phyloP scores from a whole-genome alignment of 192 early-diverging fungal genomes.

The Geosiphon pyriformis region DNA sequence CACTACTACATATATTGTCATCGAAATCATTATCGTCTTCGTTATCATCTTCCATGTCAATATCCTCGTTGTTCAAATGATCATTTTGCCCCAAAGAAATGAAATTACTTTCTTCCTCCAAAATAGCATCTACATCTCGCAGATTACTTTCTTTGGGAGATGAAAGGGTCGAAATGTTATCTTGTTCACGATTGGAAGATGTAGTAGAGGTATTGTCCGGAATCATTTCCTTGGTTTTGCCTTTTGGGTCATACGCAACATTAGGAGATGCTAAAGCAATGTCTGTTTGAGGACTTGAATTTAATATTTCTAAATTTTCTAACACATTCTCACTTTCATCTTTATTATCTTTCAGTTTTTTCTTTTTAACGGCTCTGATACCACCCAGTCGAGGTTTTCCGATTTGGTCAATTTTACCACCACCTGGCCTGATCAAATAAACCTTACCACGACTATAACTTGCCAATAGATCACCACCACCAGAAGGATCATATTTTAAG shows the following conservation, averaged over 20 bases:
- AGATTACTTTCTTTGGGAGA: too few relatives aligned
- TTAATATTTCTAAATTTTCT: too few relatives aligned
- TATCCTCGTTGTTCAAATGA: background rate
- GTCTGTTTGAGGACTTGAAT: too few relatives aligned
- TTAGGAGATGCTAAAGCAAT: too few relatives aligned
- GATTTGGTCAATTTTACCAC: background rate
- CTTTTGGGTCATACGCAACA: too few relatives aligned
- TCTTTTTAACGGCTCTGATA: slow-evolving; percentile 1
- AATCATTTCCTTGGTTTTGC: too few relatives aligned
- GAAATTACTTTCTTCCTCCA: background rate
- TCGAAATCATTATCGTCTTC: slow-evolving; percentile 25
- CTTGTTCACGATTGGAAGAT: too few relatives aligned
- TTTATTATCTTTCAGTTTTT: background rate
- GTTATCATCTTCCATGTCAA: slow-evolving; percentile 11
- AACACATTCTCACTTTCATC: too few relatives aligned
- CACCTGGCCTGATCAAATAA: slow-evolving; percentile 32
- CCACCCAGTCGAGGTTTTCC: background rate
- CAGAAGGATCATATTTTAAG: slow-evolving; percentile 37
- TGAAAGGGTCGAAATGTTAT: too few relatives aligned
- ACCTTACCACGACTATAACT: slow-evolving; percentile 37
- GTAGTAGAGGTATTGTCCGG: too few relatives aligned
- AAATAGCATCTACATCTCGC: slow-evolving; percentile 4
- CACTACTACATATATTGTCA: slow-evolving; percentile 11
- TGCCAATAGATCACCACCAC: slow-evolving; percentile 36
- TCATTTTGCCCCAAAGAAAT: background rate